Evolutionary conservation across 352 stramenopile species (phyloP).

Genomic region (Globisporangium nodosum): DNA sequence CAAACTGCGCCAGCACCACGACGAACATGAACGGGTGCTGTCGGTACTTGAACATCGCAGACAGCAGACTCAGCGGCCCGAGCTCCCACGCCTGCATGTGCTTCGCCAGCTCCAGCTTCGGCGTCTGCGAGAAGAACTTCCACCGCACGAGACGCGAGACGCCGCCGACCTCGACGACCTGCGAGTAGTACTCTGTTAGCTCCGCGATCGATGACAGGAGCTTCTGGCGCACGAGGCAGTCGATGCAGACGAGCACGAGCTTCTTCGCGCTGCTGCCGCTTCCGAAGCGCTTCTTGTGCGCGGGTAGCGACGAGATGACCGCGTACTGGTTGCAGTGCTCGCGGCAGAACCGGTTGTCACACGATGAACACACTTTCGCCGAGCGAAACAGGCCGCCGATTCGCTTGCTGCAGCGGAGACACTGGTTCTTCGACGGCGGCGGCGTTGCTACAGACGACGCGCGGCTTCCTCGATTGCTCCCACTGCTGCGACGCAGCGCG

Average conservation of each 20-base stretch:
- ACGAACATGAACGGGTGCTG: conserved; percentile 69
- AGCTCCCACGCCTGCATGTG: conserved; percentile 36
- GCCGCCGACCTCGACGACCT: conserved; percentile 39
- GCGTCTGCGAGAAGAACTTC: conserved; percentile 47
- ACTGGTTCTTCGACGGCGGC: conserved; percentile 24
- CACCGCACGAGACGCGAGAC: conserved; percentile 45
- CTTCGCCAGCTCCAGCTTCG: conserved; percentile 33
- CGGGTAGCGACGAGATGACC: conserved; percentile 19
- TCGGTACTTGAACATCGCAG: conserved; percentile 61
- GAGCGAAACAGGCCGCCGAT: conserved; percentile 36
- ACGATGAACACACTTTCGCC: conserved; percentile 45
- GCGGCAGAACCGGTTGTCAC: conserved; percentile 39
- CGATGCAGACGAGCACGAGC: conserved; percentile 24
- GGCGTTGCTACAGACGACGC: background rate
- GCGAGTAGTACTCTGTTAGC: conserved; percentile 15
- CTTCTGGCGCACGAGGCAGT: conserved; percentile 51
- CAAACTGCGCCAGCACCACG: conserved; percentile 51
- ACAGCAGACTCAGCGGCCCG: conserved; percentile 45
- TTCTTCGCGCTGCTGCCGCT: conserved; percentile 8
- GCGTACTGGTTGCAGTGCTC: conserved; percentile 35
- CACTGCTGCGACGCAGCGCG: background rate
- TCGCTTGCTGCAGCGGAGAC: conserved; percentile 34
- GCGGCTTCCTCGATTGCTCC: conserved; percentile 3
- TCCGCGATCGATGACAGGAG: conserved; percentile 31
- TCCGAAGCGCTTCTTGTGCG: conserved; percentile 6